Evolutionary conservation across 2,329 filamentous ascomycete genomes (phyloP), one percentile per base, ranked within the genome.

Genomic region (Cladophialophora exuberans): DNA sequence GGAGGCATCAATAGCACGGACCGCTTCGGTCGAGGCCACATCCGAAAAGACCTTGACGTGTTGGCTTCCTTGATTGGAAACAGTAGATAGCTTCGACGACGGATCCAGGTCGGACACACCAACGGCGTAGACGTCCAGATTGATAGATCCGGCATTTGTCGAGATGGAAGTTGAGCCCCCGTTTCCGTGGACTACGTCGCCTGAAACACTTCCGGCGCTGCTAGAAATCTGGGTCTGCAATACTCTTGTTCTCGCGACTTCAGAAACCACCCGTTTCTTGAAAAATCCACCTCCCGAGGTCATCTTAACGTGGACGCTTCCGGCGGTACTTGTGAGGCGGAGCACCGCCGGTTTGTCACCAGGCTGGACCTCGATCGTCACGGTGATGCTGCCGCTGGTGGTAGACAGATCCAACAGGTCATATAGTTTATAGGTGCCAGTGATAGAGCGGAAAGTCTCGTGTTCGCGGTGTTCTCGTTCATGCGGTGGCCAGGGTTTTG

Each of bases 121-220:
- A 11, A 52, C 46, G 1, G 53, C 44, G 43, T 69, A 67, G 22
- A 86, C 73, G 1, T 71, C 75, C 7, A 80, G 76, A 15, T 70
- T 73, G 36, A 85, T 74, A 9, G 65, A 69, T 23, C 83, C 83
- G 43, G 69, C 70, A 1, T 69, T 61, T 7, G 80, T 76, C 3
- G 72, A 70, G 20, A 74, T 65, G 59, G 83, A 72, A 4, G 70
- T 67, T 36, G 79, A 75, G 20, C 61, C 60, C 3, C 61, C 59
- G 47, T 74, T 71, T 1, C 78, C 70, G 25, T 82, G 75, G 4
- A 82, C 69, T 59, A 83, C 71, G 46, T 73, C 71, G 73, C 67
- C 69, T 4, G 54, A 56, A 30, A 71, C 64, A 22, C 57, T 62
- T n/a, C 70, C 70, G 17, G 59, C 62, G 4, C 50, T 38, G 6